Conservation (phyloP, 345 rosid genomes). For the Gossypium rotundifolium region DNA sequence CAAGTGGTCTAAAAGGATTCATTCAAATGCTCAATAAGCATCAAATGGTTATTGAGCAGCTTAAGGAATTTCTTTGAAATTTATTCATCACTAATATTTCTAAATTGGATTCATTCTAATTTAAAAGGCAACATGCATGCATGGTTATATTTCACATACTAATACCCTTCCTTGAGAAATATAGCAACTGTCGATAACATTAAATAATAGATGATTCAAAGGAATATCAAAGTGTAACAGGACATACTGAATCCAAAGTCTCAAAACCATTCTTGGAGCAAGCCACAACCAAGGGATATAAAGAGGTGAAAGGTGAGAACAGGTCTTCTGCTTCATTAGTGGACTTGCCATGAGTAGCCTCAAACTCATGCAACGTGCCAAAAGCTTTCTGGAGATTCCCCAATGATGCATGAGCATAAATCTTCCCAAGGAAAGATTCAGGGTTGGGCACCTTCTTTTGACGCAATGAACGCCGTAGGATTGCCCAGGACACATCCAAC, state of each 20-base stretch:
- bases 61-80: not conserved
- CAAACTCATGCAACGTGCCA: slow-evolving; percentile 60
- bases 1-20: not conserved
- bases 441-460: slow-evolving; percentile 66
- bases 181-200: not conserved
- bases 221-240: slow-evolving; percentile 2
- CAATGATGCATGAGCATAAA: slow-evolving; percentile 67
- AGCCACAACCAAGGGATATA: slow-evolving; percentile 72
- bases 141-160: not conserved
- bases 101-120: not conserved
- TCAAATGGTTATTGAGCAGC: not conserved
- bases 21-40: not conserved
- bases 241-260: slow-evolving; percentile 72
- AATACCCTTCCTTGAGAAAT: not conserved
- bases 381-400: slow-evolving; percentile 75
- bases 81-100: not conserved
- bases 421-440: slow-evolving; percentile 67
- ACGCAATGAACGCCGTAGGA: slow-evolving; percentile 60
- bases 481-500: slow-evolving; percentile 76
- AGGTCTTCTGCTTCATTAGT: slow-evolving; percentile 49
- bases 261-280: slow-evolving; percentile 84
- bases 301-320: slow-evolving; percentile 82
- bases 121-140: not conserved
- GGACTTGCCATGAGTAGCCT: slow-evolving; percentile 46
- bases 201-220: slow-evolving; percentile 3